Evolutionary conservation across 129 eudicot genomes (phyloP).

Genomic region (Apium graveolens): DNA sequence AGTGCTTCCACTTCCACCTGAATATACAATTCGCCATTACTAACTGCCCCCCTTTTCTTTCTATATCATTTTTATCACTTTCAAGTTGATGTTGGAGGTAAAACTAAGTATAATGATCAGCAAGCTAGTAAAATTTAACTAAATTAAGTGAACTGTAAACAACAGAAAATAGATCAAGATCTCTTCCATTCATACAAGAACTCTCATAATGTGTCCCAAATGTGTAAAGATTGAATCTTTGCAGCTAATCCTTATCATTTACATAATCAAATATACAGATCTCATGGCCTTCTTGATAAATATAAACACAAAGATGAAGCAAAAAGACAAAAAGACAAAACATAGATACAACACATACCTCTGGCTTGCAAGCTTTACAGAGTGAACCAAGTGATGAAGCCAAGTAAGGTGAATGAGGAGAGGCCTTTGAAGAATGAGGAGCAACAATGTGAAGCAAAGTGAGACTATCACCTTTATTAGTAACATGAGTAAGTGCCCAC

Average conservation of each 20-base stretch:
- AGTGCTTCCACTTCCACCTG: constrained; percentile 95
- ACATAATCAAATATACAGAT: background rate
- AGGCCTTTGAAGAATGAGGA: constrained; percentile 10
- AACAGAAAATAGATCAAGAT: background rate
- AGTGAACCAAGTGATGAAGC: constrained; percentile 69
- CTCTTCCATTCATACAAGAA: background rate
- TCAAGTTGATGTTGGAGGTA: background rate
- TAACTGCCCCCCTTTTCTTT: background rate
- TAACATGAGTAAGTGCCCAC: constrained; percentile 94
- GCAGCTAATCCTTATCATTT: background rate
- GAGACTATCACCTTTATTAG: constrained; percentile 76
- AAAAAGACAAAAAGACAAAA: background rate
- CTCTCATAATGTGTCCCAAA: background rate
- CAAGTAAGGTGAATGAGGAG: constrained; percentile 24
- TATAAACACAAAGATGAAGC: background rate
- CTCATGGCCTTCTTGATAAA: background rate
- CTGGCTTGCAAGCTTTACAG: constrained; percentile 83
- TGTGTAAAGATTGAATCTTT: background rate
- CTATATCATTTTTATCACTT: background rate
- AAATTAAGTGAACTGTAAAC: no score
- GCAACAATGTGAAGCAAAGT: constrained; percentile 67
- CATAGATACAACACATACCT: constrained; percentile 27
- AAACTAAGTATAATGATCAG: background rate
- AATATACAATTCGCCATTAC: background rate
- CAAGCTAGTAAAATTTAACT: background rate